Conservation (phyloP, 331 rosid species). For the Erythrophleum ivorense region DNA sequence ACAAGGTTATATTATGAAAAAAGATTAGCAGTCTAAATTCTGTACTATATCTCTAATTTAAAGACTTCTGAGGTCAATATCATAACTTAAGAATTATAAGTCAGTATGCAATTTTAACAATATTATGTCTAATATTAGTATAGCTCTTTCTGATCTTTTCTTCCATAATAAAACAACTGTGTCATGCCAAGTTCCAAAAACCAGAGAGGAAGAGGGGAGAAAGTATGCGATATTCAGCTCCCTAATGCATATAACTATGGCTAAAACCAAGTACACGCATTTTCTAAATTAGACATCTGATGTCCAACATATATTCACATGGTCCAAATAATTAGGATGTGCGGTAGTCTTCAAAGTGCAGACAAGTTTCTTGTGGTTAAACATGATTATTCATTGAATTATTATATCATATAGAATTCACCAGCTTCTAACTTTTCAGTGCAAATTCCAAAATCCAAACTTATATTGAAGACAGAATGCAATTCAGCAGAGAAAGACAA, state of each 20-base stretch:
- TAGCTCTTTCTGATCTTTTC: conserved; percentile 1
- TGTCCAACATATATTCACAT: background rate
- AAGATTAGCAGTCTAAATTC: conserved; percentile 32
- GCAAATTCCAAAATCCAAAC: background rate
- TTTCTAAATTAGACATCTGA: background rate
- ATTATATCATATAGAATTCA: background rate
- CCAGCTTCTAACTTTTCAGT: background rate
- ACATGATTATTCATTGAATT: background rate
- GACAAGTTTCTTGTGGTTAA: background rate
- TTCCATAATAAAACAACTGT: background rate
- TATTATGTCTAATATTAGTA: background rate
- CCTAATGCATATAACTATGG: background rate
- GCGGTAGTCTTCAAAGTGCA: background rate
- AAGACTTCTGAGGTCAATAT: conserved; percentile 26
- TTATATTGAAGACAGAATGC: background rate
- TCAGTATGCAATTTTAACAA: background rate
- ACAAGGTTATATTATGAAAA: conserved; percentile 29
- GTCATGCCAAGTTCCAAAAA: background rate
- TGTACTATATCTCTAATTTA: conserved; percentile 10
- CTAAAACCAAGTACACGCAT: background rate
- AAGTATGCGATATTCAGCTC: background rate
- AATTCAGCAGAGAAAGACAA: background rate
- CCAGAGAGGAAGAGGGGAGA: background rate
- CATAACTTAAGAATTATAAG: background rate
- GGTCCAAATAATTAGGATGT: background rate